Conservation (phyloP, 2,329 filamentous ascomycete genomes). For the Lanzia echinophila region DNA sequence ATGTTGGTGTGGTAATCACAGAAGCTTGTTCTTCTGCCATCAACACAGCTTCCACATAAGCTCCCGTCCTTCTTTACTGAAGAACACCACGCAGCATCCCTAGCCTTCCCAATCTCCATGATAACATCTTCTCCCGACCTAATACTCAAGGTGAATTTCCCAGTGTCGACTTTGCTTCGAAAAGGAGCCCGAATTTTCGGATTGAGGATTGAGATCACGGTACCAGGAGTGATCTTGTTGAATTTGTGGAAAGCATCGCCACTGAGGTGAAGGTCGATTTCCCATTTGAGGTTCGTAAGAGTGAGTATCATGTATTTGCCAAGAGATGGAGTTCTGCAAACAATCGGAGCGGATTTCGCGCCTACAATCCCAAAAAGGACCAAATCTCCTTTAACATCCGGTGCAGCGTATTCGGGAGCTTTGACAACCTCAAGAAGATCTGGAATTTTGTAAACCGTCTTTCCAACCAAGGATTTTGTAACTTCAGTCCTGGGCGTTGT, state of each 20-base stretch:
- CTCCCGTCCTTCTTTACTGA: constrained; percentile 78
- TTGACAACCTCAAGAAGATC: constrained; percentile 77
- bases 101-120: constrained; percentile 76
- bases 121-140: constrained; percentile 83
- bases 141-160: constrained; percentile 78
- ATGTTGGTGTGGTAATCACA: constrained; percentile 91
- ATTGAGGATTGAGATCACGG: constrained; percentile 85
- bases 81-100: constrained; percentile 86
- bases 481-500: constrained; percentile 77
- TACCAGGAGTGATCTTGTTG: constrained; percentile 91
- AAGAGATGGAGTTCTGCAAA: constrained; percentile 45
- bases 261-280: constrained; percentile 88
- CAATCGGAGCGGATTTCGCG: constrained; percentile 74
- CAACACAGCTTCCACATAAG: constrained; percentile 76
- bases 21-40: constrained; percentile 78
- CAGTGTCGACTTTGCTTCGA: constrained; percentile 65
- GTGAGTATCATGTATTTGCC: constrained; percentile 92
- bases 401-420: constrained; percentile 73
- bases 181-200: constrained; percentile 85
- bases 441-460: constrained; percentile 70
- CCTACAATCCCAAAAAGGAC: constrained; percentile 85
- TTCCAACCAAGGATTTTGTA: constrained; percentile 68
- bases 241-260: constrained; percentile 84
- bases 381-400: constrained; percentile 78
- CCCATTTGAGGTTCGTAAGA: constrained; percentile 82